A percentile compares a stretch with the other conserved stretches of the same genome.
phyloP scores from a whole-genome alignment of 2,329 filamentous ascomycete species.

The Trichoderma sp. region DNA sequence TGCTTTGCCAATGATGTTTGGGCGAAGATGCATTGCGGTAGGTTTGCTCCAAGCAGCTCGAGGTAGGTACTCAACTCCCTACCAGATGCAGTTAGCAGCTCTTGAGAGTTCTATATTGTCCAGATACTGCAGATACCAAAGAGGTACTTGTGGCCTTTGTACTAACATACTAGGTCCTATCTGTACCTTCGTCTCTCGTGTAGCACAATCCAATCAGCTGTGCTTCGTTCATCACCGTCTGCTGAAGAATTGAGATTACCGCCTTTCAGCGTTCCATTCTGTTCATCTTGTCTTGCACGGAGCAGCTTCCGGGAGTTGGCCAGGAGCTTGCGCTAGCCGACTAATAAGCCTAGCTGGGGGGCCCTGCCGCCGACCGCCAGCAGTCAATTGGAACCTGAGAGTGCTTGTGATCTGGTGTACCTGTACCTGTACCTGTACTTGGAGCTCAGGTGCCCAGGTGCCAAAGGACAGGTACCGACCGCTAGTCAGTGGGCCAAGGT shows the following conservation, averaged over 20 bases:
- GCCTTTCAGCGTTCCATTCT: neutral
- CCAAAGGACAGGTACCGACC: neutral
- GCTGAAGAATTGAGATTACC: neutral
- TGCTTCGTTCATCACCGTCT: neutral
- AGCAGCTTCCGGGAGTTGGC: constrained; percentile 7
- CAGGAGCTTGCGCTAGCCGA: constrained; percentile 14
- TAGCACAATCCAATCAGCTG: neutral
- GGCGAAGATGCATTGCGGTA: neutral
- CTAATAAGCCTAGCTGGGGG: neutral
- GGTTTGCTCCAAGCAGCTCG: neutral
- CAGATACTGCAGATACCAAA: neutral
- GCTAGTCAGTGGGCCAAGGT: neutral
- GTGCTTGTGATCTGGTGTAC: neutral
- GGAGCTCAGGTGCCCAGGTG: neutral
- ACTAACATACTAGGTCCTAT: neutral
- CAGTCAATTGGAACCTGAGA: neutral
- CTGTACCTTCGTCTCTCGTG: neutral
- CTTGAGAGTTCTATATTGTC: neutral
- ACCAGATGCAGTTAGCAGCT: neutral
- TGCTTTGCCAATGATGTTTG: neutral
- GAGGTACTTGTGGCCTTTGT: neutral
- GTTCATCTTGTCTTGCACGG: constrained; percentile 2
- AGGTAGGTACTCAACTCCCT: neutral
- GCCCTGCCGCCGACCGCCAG: neutral
- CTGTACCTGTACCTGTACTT: neutral